phyloP scores from a whole-genome alignment of 148 eudicot species.

The Rhododendron simsii region DNA sequence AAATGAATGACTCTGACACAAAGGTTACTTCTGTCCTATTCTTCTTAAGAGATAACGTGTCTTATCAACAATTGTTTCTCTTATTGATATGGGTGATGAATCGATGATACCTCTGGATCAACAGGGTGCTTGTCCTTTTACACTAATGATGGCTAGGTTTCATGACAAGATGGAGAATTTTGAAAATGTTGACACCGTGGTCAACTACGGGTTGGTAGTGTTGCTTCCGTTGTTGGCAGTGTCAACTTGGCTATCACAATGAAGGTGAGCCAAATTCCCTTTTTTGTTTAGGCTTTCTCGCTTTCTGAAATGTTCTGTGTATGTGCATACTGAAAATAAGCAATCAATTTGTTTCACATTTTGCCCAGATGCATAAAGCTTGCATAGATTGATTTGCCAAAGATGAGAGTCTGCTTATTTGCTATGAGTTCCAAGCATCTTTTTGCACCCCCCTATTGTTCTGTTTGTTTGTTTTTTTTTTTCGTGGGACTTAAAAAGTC shows the following conservation, averaged over 20 bases:
- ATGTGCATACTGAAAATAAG: background rate
- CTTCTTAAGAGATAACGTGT: background rate
- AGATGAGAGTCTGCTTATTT: constrained; percentile 1
- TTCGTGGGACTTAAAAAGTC: background rate
- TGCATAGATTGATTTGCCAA: background rate
- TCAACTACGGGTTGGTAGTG: constrained; percentile 60
- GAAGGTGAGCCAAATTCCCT: constrained; percentile 26
- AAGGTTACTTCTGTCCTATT: constrained; percentile 30
- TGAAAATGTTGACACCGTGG: constrained; percentile 44
- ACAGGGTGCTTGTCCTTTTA: constrained; percentile 49
- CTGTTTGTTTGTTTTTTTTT: background rate
- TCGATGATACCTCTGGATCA: constrained; percentile 30
- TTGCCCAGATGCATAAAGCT: background rate
- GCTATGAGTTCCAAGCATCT: background rate
- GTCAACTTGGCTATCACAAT: constrained; percentile 63
- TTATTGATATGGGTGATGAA: background rate
- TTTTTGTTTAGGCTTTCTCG: background rate
- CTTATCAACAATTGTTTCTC: background rate
- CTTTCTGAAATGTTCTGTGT: background rate
- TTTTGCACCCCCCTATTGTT: background rate
- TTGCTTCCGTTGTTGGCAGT: constrained; percentile 56
- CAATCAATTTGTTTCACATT: background rate
- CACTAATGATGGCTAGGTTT: constrained; percentile 35
- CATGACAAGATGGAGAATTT: constrained; percentile 43
- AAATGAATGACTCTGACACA: constrained; percentile 20